Conservation (phyloP, 176 grass and related monocot genomes). For the Triticum dicoccoides region DNA sequence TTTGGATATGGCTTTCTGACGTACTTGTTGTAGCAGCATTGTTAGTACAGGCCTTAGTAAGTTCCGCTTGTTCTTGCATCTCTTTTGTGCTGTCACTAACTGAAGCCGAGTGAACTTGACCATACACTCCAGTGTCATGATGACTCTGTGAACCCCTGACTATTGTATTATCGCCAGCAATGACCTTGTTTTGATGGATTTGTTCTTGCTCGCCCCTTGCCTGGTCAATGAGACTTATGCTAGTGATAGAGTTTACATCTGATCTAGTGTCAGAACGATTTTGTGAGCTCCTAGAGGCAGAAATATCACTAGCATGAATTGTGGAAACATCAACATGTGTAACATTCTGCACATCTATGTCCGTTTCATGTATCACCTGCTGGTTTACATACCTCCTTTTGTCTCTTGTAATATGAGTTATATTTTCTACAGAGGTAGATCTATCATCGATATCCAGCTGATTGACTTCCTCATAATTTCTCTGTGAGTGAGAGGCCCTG, state of each 20-base stretch:
- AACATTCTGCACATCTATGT: slow-evolving; percentile 52
- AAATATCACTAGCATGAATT: slow-evolving; percentile 36
- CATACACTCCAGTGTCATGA: slow-evolving; percentile 24
- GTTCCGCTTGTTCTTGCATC: slow-evolving; percentile 27
- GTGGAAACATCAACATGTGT: slow-evolving; percentile 47
- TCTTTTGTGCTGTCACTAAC: slow-evolving; percentile 17
- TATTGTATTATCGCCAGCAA: slow-evolving; percentile 21
- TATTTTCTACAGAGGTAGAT: slow-evolving; percentile 41
- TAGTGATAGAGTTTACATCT: slow-evolving; percentile 24
- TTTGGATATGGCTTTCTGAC: not conserved
- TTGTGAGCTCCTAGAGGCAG: slow-evolving; percentile 23
- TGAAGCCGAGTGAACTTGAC: slow-evolving; percentile 20
- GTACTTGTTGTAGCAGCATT: slow-evolving; percentile 16
- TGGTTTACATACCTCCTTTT: slow-evolving; percentile 60
- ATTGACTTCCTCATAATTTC: slow-evolving; percentile 52
- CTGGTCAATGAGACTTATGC: not conserved
- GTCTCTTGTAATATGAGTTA: slow-evolving; percentile 57
- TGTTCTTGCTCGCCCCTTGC: slow-evolving; percentile 16
- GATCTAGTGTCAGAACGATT: slow-evolving; percentile 34
- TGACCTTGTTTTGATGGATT: slow-evolving; percentile 32
- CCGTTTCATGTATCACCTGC: slow-evolving; percentile 45
- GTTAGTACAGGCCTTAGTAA: slow-evolving; percentile 13
- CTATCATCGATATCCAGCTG: slow-evolving; percentile 32
- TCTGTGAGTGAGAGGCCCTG: slow-evolving; percentile 22
- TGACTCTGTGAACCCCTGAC: slow-evolving; percentile 21